Base-by-base conservation (phyloP, 2,329 filamentous ascomycete species). In the Aschersonia sp. region DNA sequence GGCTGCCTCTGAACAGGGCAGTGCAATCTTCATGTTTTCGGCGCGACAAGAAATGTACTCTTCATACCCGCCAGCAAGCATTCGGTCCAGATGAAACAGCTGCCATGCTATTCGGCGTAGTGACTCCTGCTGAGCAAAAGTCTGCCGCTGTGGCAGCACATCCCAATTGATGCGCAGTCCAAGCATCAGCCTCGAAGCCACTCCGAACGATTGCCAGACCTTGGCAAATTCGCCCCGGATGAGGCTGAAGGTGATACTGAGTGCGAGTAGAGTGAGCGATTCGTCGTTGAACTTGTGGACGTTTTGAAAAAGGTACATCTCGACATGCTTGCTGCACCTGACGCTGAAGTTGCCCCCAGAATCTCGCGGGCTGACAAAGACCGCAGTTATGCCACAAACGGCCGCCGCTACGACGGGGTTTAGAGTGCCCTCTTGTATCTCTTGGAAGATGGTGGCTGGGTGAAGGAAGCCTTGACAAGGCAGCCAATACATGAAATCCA, bases 91-190 rank as follows among this genome's bases (percentile, higher is more conserved):
- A 43, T 62, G 54, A 48, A 65, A 68, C 41, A 66, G 53, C 37
- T 63, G 60, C 66, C 66, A 68, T 2, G 60, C 63, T 29, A 65
- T 56, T 6, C 66, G 60, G 30, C 65, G 58, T 11, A 61, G 51
- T 5, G 53, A 59, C 51, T 68, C 66, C 46, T 66, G 63, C 30
- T 65, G 57, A 11, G 59, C 49, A 46, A 64, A 66, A 5, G 59
- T 54, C 5, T 59, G 57, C 14, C 56, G 55, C 9, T 50, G 52
- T 11, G 59, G 50, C 30, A 54, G 48, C 42, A 59, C 58, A 32
- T 67, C 62, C 65, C 64, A 67, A 51, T 68, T 68, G 7, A 65
- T 51, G 46, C 66, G 66, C 30, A 67, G 53, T 10, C 63, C 65
- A 14, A 61, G 55, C 58, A 67, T 62, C 41, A 66, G 54, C 22